phyloP scores from a whole-genome alignment of 495 filamentous ascomycete genomes.

The Penicillium nucicola region DNA sequence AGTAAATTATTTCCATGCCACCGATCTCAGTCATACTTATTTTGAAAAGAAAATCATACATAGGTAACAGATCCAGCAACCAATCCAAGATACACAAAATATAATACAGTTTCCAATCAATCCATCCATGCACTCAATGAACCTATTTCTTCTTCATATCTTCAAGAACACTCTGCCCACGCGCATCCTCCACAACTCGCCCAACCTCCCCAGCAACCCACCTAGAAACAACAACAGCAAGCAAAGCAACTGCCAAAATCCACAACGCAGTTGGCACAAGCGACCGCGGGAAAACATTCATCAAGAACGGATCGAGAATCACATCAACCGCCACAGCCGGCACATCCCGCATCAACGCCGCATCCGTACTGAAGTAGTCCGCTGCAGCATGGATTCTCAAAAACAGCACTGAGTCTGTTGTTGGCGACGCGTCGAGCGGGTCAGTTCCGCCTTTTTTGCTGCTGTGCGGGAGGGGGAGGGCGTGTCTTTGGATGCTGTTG shows the following conservation, averaged over 20 bases:
- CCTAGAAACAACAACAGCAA: conserved; percentile 45
- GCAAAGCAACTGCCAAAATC: conserved; percentile 51
- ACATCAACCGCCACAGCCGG: conserved; percentile 78
- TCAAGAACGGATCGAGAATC: conserved; percentile 80
- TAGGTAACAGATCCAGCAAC: no score
- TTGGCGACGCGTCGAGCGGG: conserved; percentile 16
- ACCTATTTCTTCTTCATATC: conserved; percentile 23
- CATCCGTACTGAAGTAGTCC: conserved; percentile 75
- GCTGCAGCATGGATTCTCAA: conserved; percentile 74
- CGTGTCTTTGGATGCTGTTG: conserved; percentile 12
- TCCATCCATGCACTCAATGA: neutral
- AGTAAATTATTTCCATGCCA: no score
- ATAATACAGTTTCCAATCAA: neutral
- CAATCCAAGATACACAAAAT: neutral
- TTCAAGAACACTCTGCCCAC: neutral
- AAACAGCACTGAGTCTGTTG: conserved; percentile 63
- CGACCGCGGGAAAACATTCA: conserved; percentile 68
- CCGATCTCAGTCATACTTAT: no score
- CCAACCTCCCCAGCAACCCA: conserved; percentile 30
- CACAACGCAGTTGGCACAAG: conserved; percentile 64
- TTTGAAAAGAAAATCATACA: no score
- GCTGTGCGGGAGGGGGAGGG: neutral
- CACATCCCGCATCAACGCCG: conserved; percentile 70
- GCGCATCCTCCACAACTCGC: conserved; percentile 23
- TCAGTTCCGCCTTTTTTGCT: neutral